Evolutionary conservation across 176 grass and related monocot genomes (phyloP), one percentile per base, ranked within the genome.

Genomic region (Juncus effusus): DNA sequence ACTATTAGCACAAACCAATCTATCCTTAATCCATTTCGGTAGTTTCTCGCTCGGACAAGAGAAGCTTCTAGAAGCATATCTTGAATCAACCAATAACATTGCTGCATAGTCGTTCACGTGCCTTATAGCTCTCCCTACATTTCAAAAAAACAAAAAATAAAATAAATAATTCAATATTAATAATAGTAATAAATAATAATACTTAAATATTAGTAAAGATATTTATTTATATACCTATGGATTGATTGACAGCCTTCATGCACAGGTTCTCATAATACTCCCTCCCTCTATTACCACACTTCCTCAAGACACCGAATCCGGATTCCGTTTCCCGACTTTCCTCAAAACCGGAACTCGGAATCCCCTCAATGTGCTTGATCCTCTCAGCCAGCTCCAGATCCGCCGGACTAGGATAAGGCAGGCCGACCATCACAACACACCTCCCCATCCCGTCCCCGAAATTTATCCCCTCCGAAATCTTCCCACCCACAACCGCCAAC

Each of bases 241-340:
- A 96, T 73, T 96, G 93, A 69, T 96, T 96, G 15, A 96, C 93
- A 60, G 93, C 93, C 72, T 96, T 96, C 93, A 96, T 91, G 85
- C 93, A 96, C 45, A 91, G 77, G 40, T 96, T 96, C 67, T 96
- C 93, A 77, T 91, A 91, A 73, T 91, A 96, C 49, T 96, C 93
- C 70, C 80, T 80, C 35, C 87, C 93, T 78, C 63, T 84, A 65
- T 74, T 86, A 13, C 38, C 77, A 63, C 93, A 91, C 42, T 77
- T 90, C 42, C 76, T 83, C 62, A 91, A 74, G 63, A 91, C 62
- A 51, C 77, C 85, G 40, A 86, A 91, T 61, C 87, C 87, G 67
- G 77, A 76, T 68, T 88, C 76, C 55, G 82, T 45, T 67, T 82
- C 71, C 54, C 72, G 63, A 63, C 78, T 83, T 61, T 80, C 73